Evolutionary conservation across 2,329 filamentous ascomycete genomes (phyloP).

Genomic region (Colletotrichum sp.): DNA sequence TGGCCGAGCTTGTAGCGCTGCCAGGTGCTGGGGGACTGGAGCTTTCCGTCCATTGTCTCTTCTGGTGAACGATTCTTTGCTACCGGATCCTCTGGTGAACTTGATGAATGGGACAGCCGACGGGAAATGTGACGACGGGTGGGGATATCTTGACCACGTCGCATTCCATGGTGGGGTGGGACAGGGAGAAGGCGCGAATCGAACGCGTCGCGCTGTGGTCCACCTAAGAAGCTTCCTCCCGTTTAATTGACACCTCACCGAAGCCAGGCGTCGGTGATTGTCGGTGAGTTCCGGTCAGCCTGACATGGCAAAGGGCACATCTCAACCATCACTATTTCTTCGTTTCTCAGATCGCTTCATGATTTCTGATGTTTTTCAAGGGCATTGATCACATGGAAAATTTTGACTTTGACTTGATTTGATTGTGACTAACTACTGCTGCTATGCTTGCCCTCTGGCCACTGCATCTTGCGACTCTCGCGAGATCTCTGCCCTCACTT

Average conservation of each 20-base stretch:
- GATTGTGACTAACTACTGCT: neutral
- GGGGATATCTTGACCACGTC: neutral
- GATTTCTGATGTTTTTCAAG: accelerated
- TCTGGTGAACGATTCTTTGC: neutral
- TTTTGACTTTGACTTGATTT: neutral
- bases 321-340: neutral
- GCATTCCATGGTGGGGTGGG: neutral
- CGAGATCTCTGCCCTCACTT: neutral
- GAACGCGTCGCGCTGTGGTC: neutral
- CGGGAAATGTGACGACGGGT: neutral
- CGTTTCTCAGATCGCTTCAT: neutral
- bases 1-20: neutral
- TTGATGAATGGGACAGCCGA: neutral
- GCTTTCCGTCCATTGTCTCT: neutral
- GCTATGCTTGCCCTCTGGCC: accelerated
- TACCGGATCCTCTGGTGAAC: neutral
- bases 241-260: neutral
- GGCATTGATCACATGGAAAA: accelerated
- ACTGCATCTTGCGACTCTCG: neutral
- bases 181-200: neutral
- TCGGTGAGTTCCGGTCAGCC: neutral
- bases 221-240: neutral
- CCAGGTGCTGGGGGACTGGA: neutral
- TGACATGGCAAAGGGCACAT: neutral
- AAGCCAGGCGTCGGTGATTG: neutral